Evolutionary conservation across 2,329 filamentous ascomycete species (phyloP).

Genomic region (Penicillium occitanis): DNA sequence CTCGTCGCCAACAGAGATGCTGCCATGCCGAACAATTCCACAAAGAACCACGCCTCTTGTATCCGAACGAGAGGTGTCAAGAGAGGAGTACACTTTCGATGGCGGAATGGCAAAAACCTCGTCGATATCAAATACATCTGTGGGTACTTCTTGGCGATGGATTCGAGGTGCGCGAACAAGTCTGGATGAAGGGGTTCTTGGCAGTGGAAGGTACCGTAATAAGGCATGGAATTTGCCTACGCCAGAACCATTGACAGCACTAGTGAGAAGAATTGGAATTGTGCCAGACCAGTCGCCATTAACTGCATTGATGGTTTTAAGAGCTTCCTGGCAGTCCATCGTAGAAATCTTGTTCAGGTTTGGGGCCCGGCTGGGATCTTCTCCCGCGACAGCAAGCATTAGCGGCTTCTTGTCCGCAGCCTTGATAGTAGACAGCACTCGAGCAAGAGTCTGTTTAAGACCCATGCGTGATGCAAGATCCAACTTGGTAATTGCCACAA

Average conservation of each 20-base stretch:
- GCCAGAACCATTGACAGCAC: constrained; percentile 79
- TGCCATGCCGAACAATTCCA: constrained; percentile 78
- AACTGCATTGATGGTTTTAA: constrained; percentile 51
- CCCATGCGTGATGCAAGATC: constrained; percentile 76
- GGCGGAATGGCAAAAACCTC: constrained; percentile 78
- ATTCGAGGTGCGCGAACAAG: constrained; percentile 25
- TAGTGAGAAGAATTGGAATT: constrained; percentile 85
- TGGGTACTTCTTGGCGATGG: constrained; percentile 51
- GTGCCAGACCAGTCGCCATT: constrained; percentile 45
- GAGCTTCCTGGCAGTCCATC: constrained; percentile 59
- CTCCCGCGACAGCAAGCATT: constrained; percentile 56
- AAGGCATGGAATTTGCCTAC: constrained; percentile 80
- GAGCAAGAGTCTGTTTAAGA: constrained; percentile 68
- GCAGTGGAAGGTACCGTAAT: constrained; percentile 71
- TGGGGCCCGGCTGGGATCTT: constrained; percentile 51
- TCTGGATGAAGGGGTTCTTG: constrained; percentile 41
- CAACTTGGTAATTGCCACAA: constrained; percentile 85
- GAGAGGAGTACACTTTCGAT: constrained; percentile 54
- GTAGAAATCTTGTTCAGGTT: constrained; percentile 59
- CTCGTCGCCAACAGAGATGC: constrained; percentile 72
- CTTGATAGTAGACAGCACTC: constrained; percentile 76
- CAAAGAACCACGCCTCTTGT: constrained; percentile 73
- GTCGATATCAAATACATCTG: constrained; percentile 80
- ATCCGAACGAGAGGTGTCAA: constrained; percentile 43
- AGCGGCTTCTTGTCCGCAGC: constrained; percentile 69